phyloP scores from a whole-genome alignment of 73 alveolate species.

The Tetrahymena malaccensis region DNA sequence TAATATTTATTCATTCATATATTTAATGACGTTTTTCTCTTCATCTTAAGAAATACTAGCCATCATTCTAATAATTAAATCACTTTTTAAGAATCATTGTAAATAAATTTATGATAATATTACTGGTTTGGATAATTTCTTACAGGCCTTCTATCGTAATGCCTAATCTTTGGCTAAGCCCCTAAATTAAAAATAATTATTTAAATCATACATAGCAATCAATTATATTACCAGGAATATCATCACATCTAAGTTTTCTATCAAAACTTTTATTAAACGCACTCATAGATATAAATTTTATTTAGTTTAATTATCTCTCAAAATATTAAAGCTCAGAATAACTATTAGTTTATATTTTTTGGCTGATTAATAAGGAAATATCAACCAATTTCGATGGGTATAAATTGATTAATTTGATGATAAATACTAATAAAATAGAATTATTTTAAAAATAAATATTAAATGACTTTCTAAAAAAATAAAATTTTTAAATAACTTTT shows the following conservation, averaged over 20 bases:
- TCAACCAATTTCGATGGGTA: neutral
- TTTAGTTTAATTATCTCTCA: neutral
- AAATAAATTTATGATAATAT: neutral
- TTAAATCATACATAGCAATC: neutral
- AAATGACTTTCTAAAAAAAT: too few species aligned
- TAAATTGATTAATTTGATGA: too few species aligned
- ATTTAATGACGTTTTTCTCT: neutral
- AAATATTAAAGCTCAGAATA: neutral
- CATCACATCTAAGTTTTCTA: neutral
- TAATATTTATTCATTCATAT: neutral
- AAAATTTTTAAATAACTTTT: too few species aligned
- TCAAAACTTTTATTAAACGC: neutral
- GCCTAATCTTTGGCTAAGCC: neutral
- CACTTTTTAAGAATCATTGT: neutral
- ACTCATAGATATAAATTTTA: neutral
- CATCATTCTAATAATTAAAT: neutral
- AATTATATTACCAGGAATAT: neutral
- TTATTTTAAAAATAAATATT: too few species aligned
- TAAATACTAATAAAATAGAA: neutral
- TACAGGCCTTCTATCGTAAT: neutral
- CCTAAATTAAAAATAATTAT: neutral
- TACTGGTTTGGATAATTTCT: neutral
- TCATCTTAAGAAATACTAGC: neutral
- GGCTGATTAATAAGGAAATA: neutral
- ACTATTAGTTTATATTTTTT: neutral